Percentiles rank a stretch among this genome's conserved stretches.
These are phyloP conservation scores for Tolypocladium tundrense DNA, from an alignment of 2,329 filamentous ascomycete species.

Conservation along the genomic window DNA sequence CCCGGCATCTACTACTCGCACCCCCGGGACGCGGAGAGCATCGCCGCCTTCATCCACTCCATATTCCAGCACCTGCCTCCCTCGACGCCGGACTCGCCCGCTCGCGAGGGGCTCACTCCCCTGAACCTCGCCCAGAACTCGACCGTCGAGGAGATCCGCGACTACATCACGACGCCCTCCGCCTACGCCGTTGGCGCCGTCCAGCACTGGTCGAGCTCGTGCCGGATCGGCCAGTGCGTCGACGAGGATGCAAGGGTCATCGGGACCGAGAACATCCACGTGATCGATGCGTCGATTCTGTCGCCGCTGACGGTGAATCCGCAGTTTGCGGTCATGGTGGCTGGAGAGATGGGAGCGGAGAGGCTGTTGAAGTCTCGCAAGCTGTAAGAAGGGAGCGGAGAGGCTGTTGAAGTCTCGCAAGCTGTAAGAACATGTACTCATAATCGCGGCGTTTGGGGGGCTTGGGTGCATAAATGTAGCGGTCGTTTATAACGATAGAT, in stretches of 20 bases:
- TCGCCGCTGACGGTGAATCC: constrained; percentile 42
- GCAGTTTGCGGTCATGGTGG: constrained; percentile 44
- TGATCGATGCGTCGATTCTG: constrained; percentile 40
- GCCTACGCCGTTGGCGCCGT: constrained; percentile 38
- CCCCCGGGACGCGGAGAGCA: constrained; percentile 33
- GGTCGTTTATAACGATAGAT: background rate
- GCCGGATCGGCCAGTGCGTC: constrained; percentile 38
- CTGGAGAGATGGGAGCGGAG: constrained; percentile 39
- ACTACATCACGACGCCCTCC: constrained; percentile 37
- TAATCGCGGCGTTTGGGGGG: background rate
- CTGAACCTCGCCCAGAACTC: constrained; percentile 36
- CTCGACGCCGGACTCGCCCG: constrained; percentile 12
- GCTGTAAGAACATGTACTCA: background rate
- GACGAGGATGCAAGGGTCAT: constrained; percentile 34
- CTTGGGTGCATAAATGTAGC: background rate
- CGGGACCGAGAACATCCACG: constrained; percentile 38
- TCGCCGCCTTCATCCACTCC: constrained; percentile 38
- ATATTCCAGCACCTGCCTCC: constrained; percentile 33
- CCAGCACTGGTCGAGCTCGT: constrained; percentile 44
- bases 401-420: constrained; percentile 20
- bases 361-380: constrained; percentile 20
- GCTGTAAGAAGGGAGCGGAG: constrained; percentile 26
- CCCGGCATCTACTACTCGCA: constrained; percentile 35
- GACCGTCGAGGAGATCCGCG: constrained; percentile 34
- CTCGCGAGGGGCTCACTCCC: constrained; percentile 29